Evolutionary conservation across 352 stramenopile genomes (phyloP), one percentile per base, ranked within the genome.

Genomic region (Phytophthora pluvialis): DNA sequence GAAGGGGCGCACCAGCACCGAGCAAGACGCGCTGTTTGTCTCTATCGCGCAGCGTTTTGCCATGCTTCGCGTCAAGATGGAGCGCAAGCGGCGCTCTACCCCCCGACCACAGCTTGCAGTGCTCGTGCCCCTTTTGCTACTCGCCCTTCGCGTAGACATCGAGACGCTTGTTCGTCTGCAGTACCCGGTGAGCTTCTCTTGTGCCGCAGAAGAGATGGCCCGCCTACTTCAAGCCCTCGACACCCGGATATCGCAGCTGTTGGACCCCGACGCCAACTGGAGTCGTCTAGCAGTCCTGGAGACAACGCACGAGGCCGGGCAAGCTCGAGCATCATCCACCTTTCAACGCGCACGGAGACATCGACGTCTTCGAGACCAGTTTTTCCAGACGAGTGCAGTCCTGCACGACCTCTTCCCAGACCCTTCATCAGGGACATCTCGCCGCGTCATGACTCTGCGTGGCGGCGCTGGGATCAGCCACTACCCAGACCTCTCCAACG

Each of bases 151-250:
- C 11, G 75, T 93, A 1, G 69, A 77, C 11, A 46, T 90, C 8
- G 80, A 90, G 42, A 89, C 82, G 13, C 60, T 90, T 3, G 84
- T 79, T n/a, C 81, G 81, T 28, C 67, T 73, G 29, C 78, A 86
- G 53, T 93, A 91, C 44, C 81, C 85, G 0, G 50, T 79, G 13
- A 91, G 72, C 49, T 90, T 90, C 38, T 67, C 58, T 28, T 61
- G 39, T 16, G 45, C 66, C 10, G 70, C 72, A 0, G 28, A 83
- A 13, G 46, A 78, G 15, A 75, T 87, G 82, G 59, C 68, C 38
- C 75, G 63, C 50, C 68, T 87, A 32, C 52, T 91, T 36, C 59
- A 64, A 42, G 32, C 64, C 12, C 73, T 89, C 46, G 71, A 89
- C 48, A 58, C 46, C 31, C 51, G 65, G 16, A 72, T 89, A 50